phyloP scores from a whole-genome alignment of 441 rosid species.

The Lagerstroemia fauriei region DNA sequence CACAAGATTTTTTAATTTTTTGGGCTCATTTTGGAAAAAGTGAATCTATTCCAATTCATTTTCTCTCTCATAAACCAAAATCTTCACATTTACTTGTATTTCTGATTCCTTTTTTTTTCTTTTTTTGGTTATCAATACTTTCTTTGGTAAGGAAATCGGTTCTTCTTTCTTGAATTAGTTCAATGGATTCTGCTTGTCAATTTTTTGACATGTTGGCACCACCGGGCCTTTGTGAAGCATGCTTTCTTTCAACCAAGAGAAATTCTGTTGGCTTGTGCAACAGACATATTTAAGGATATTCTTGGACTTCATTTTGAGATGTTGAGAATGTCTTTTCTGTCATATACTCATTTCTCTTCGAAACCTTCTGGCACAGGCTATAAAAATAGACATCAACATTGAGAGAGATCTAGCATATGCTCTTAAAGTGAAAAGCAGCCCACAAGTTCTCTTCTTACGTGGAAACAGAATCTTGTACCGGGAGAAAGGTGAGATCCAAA shows the following conservation, averaged over 20 bases:
- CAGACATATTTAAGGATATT: background rate
- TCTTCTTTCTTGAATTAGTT: background rate
- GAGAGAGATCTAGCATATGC: constrained; percentile 90
- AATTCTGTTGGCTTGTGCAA: too few species aligned
- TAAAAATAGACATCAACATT: constrained; percentile 75
- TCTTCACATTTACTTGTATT: background rate
- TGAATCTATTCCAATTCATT: too few species aligned
- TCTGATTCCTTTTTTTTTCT: background rate
- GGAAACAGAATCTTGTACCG: constrained; percentile 69
- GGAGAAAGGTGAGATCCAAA: constrained; percentile 59
- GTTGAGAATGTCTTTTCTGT: background rate
- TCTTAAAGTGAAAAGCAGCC: constrained; percentile 77
- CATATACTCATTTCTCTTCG: background rate
- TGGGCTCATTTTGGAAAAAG: background rate
- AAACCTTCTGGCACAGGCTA: constrained; percentile 53
- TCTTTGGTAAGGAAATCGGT: background rate
- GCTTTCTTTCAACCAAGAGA: background rate
- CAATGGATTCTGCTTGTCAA: background rate
- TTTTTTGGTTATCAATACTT: background rate
- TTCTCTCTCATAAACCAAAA: too few species aligned
- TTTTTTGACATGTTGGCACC: background rate
- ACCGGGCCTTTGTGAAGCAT: too few species aligned
- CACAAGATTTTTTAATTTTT: background rate
- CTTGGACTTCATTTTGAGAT: background rate
- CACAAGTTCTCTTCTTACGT: constrained; percentile 71